A percentile compares a stretch with the other conserved stretches of the same genome.
phyloP scores from a whole-genome alignment of 768 basidiomycete species.

The Lactifluus subvellereus region DNA sequence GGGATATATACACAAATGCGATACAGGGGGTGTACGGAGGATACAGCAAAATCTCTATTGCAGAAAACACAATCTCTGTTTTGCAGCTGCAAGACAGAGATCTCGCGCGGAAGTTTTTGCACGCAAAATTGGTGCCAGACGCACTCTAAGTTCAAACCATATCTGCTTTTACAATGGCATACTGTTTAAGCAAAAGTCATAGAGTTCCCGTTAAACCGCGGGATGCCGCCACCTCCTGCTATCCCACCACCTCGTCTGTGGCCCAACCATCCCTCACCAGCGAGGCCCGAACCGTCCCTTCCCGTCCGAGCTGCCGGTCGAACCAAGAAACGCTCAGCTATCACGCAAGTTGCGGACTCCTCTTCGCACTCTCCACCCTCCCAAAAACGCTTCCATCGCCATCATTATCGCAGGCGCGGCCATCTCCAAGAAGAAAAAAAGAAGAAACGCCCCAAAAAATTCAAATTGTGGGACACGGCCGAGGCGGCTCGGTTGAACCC shows the following conservation, averaged over 20 bases:
- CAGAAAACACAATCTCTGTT: no score
- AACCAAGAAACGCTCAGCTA: constrained; percentile 27
- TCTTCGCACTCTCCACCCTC: constrained; percentile 34
- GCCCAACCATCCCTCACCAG: constrained; percentile 22
- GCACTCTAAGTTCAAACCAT: no score
- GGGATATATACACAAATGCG: no score
- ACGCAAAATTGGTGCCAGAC: no score
- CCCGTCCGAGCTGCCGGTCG: constrained; percentile 38
- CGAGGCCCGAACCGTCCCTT: constrained; percentile 39
- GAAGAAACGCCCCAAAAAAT: constrained; percentile 23
- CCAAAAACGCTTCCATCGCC: constrained; percentile 29
- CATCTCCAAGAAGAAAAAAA: constrained; percentile 19
- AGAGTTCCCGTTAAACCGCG: neutral
- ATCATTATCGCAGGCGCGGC: constrained; percentile 6
- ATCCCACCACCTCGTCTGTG: constrained; percentile 30
- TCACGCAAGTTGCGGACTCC: constrained; percentile 25
- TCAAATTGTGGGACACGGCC: constrained; percentile 29
- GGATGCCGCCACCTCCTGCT: constrained; percentile 34
- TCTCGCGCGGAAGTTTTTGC: no score
- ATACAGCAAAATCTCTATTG: no score
- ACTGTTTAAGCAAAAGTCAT: no score
- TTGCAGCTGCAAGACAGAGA: no score
- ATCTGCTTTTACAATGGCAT: no score
- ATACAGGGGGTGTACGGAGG: no score
- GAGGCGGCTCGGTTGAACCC: constrained; percentile 38